Percentiles rank a stretch among this genome's conserved stretches.
Evolutionary conservation across 345 rosid species (phyloP).

Genomic region (Brassica carinata): DNA sequence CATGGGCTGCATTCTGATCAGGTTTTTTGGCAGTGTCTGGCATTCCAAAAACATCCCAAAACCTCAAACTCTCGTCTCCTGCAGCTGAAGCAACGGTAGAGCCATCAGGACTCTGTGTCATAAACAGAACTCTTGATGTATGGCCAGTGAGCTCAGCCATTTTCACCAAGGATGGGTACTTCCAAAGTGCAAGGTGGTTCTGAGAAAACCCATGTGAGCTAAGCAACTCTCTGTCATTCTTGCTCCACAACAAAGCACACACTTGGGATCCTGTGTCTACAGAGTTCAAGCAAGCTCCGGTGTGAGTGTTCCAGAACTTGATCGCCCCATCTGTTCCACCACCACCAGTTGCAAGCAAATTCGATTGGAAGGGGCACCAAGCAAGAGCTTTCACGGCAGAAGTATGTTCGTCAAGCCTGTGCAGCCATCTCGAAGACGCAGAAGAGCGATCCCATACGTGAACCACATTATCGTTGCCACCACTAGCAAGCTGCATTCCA

Average conservation of each 20-base stretch:
- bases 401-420: not conserved
- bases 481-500: too few species aligned
- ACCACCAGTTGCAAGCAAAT: not conserved
- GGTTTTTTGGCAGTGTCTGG: too few species aligned
- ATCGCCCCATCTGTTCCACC: not conserved
- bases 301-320: not conserved
- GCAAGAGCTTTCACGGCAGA: not conserved
- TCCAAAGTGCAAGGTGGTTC: too few species aligned
- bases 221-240: not conserved
- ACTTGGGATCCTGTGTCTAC: not conserved
- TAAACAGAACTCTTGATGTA: too few species aligned
- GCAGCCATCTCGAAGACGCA: not conserved
- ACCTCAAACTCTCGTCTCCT: too few species aligned
- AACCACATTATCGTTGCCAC: too few species aligned
- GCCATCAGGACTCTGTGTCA: not conserved
- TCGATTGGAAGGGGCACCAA: not conserved
- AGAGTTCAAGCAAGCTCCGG: not conserved
- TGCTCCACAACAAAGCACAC: not conserved
- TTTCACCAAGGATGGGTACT: too few species aligned
- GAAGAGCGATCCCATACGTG: too few species aligned
- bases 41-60: too few species aligned
- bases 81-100: too few species aligned
- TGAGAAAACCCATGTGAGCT: not conserved
- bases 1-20: too few species aligned
- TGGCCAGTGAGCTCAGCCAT: too few species aligned